Evolutionary conservation across 441 rosid species (phyloP), one percentile per base, ranked within the genome.

Genomic region (Adansonia grandidieri): DNA sequence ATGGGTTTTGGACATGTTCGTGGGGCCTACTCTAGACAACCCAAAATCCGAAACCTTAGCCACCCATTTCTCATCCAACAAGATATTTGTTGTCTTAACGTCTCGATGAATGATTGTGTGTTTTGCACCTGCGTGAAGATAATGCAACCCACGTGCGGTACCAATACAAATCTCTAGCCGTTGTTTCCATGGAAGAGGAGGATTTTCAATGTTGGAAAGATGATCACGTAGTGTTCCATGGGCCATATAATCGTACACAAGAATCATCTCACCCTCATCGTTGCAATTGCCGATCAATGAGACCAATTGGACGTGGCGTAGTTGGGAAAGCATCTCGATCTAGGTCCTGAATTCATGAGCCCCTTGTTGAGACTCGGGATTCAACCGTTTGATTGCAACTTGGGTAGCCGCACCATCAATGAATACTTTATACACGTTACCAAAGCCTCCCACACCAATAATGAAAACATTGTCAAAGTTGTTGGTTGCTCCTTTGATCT

Each of bases 1-100:
- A 17, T 88, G 93, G 1, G 84, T 73, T 37, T 88, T 80, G 15
- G 92, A 73, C 45, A 65, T 71, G 62, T 77, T 82, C 0, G 82
- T 76, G 0, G 88, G 87, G 9, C 92, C 91, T 0, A 80, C 63
- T 83, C 84, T 87, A 2, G 91, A 90, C 50, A 90, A 72, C 4
- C 93, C 96, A 20, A 91, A 91, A 79, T 90, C 96, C 2, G 92
- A 84, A 47, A 91, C 90, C 84, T 91, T 91, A 17, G 91, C 90
- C 1, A 81, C 87, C 82, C 86, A 87, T 61, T 84, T 87, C 24
- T 84, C 88, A 40, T 90, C 91, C 14, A 91, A 72, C 77, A 91
- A 82, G 70, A 91, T 89, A 77, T 89, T 89, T 2, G 91, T 86
- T 0, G 91, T 71, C 80, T 90, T 90, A 75, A 91, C 86, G 77